Conservation (phyloP, 164 flowering plant genomes). For the Buxus sempervirens region DNA sequence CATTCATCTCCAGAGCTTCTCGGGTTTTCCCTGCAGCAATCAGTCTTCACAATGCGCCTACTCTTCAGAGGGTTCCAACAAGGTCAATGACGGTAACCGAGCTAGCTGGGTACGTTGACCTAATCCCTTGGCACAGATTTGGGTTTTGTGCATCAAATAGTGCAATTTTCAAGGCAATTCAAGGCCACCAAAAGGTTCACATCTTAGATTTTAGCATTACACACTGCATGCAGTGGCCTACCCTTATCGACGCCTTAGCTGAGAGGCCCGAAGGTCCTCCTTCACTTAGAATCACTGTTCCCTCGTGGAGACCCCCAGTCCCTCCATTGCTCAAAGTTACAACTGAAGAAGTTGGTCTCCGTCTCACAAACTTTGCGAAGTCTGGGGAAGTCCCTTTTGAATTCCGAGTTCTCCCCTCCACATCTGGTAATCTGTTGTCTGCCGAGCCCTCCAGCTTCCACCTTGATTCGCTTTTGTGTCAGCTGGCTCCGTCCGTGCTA, state of each 20-base stretch:
- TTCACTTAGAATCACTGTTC: slow-evolving; percentile 54
- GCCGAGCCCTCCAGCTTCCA: slow-evolving; percentile 19
- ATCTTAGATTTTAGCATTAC: slow-evolving; percentile 74
- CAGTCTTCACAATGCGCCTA: slow-evolving; percentile 25
- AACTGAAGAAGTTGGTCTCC: slow-evolving; percentile 55
- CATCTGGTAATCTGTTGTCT: slow-evolving; percentile 4
- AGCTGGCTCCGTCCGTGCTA: slow-evolving; percentile 37
- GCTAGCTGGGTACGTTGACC: slow-evolving; percentile 74
- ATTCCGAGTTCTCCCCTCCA: slow-evolving; percentile 29
- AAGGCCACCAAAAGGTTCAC: slow-evolving; percentile 52
- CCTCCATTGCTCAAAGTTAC: slow-evolving; percentile 69
- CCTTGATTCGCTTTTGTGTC: slow-evolving; percentile 40
- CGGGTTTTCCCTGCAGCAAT: slow-evolving; percentile 49
- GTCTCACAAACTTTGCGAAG: slow-evolving; percentile 64
- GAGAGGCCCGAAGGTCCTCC: slow-evolving; percentile 67
- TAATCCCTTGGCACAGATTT: slow-evolving; percentile 84
- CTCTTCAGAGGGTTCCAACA: slow-evolving; percentile 14
- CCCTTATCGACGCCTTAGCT: slow-evolving; percentile 71
- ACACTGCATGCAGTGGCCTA: slow-evolving; percentile 92
- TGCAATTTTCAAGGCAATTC: slow-evolving; percentile 54
- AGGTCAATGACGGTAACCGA: slow-evolving; percentile 59
- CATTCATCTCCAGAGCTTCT: slow-evolving; percentile 62
- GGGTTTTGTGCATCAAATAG: slow-evolving; percentile 81
- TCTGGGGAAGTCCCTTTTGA: slow-evolving; percentile 61
- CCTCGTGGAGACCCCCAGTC: slow-evolving; percentile 52